Base-by-base conservation (phyloP, 2,329 filamentous ascomycete species). In the Stagonosporopsis rhizophila region DNA sequence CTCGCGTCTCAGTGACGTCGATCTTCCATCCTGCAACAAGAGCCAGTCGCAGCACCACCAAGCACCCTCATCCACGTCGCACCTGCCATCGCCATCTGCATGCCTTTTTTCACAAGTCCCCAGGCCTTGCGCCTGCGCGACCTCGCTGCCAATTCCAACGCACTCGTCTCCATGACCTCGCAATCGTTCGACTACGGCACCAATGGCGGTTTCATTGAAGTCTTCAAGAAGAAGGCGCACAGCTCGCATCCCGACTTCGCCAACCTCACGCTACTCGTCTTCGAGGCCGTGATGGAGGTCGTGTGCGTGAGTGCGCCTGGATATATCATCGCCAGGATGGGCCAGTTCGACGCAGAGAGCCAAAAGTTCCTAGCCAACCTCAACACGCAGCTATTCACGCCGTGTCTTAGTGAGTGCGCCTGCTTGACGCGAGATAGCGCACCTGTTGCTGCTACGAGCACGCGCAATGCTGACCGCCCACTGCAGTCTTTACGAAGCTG, bases 311-410 rank as follows among this genome's bases (percentile, higher is more conserved):
- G 90, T 75, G 79, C 97, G 65, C 95, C 95, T 0, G 95, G 95
- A 25, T 99, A 97, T 78, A 89, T 99, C 61, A 87, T 97, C 50
- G 95, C 95, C 12, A 83, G 90, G 35, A 83, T 92, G 68, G 95
- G 95, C 74, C 90, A 96, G 79, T 98, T 99, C 77, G 92, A 96
- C 77, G 92, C 91, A 61, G 92, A 96, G 47, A 91, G 93, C 75
- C 95, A 99, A 77, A 98, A 97, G 78, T 96, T 99, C 72, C 83
- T 97, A 46, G 94, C 95, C 50, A 97, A 99, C 73, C 83, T 99
- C 66, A 99, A 99, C 76, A 92, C 97, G 56, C 91, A 90, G 80
- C 83, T 99, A 38, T 99, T 99, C 78, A 99, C 95, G 27, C 95
- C 95, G 63, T 98, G 95, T 76, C 87, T 99, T 62, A 96, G 91